Base-by-base conservation (phyloP, 1,284 basidiomycete genomes). In the Puccinia brachypodii region DNA sequence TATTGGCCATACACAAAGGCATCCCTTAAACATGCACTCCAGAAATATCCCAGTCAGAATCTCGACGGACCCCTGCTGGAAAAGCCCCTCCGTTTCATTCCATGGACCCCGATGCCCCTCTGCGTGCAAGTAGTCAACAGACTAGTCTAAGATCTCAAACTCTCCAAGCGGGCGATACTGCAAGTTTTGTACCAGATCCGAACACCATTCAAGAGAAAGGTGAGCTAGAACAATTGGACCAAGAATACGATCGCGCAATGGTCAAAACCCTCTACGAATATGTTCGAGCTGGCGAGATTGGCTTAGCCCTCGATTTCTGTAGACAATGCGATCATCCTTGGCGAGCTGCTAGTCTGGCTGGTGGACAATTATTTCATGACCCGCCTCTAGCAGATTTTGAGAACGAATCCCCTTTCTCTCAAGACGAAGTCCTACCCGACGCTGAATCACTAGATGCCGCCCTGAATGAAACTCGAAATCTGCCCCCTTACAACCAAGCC, bases 1-100 rank as follows among this genome's bases (percentile, higher is more conserved):
- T 95, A 95, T 86, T 92, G 92, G 90, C 90, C 90, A 80, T 92
- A 93, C 85, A 94, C 93, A n/a, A 92, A 92, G 84, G 89, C 92
- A 83, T 90, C 89, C 42, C 87, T 93, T 11, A 89, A 92, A 88
- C 92, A 93, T 85, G 87, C 88, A 0, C 85, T 90, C 42, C 88
- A 92, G 33, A 80, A 80, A 44, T 60, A 90, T 90, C 4, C 90
- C 53, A 56, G 0, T 78, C 73, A 4, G 69, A 72, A 33, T 72
- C 31, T 31, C 56, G 53, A 2, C 33, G 56, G 42, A 11, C 28
- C 58, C 68, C 68, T 31, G 31, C 71, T 28, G 53, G 50, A 40
- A 58, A 75, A 60, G 16, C 73, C 22, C n/a, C 31, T 33, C 71
- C 72, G 22, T 90, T 94, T 22, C 89, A 86, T 13, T 88, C 90